Evolutionary conservation across 2,329 filamentous ascomycete genomes (phyloP), one percentile per base, ranked within the genome.

Genomic region (Alternaria ethzedia): DNA sequence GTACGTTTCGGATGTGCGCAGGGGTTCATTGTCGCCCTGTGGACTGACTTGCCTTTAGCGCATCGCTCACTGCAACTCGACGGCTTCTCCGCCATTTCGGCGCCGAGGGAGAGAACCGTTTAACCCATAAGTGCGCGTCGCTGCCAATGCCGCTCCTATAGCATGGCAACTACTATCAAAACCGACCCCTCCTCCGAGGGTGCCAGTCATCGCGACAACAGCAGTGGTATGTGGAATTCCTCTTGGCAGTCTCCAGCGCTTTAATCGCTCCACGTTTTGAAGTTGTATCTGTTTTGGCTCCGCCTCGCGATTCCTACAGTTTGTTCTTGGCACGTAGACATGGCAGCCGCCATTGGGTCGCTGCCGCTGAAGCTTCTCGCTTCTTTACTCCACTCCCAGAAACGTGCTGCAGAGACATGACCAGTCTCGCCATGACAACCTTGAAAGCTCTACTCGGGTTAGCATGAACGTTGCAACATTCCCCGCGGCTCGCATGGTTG

Each of bases 101-200:
- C 62, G 54, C 61, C 45, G 59, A 63, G 58, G 46, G 45, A 20
- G 61, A 46, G 41, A 57, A 59, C 57, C 64, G 64, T 69, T 67
- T 67, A 56, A 28, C 30, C 61, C 61, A 57, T 25, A 57, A 45
- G 65, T 54, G 57, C 63, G 51, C 54, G 55, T 26, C 51, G 59
- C 72, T 69, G 69, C 75, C 71, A 68, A 73, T 78, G 77, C 74
- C 57, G 67, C 63, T 51, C 54, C 62, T 57, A 73, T 74, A 76
- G 68, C 68, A 79, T 79, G 78, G 75, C 75, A 51, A 66, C 70
- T 46, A 66, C 69, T 67, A 75, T 78, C 61, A 77, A 78, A 61
- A 69, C 73, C 59, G 74, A 79, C 55, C 71, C 75, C 59, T 75
- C 72, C 21, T 70, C 69, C 47, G 73, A 71, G 63, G 75, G 78